These are phyloP conservation scores for Vitis hybrid DNA, from an alignment of 177 flowering plant species.

Conservation along the genomic window DNA sequence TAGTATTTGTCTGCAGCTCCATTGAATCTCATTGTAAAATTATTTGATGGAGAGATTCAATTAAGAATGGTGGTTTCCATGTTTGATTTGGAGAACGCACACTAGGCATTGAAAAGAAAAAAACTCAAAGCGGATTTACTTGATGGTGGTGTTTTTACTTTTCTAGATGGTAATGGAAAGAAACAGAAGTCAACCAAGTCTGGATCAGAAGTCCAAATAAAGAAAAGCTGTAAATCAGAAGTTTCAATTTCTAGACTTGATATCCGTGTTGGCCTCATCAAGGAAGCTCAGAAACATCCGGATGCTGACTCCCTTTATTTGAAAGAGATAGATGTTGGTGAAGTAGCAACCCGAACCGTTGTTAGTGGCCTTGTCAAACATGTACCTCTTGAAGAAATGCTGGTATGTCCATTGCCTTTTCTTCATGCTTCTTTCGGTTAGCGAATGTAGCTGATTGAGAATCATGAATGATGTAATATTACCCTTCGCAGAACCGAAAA, in stretches of 20 bases:
- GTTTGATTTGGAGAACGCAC: not conserved
- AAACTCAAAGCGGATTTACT: not conserved
- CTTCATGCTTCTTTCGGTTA: not conserved
- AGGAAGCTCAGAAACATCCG: constrained; percentile 81
- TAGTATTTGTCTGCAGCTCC: too few species aligned
- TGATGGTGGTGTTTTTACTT: not conserved
- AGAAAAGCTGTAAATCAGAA: constrained; percentile 51
- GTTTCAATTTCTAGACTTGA: constrained; percentile 77
- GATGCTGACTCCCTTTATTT: constrained; percentile 93
- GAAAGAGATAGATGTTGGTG: constrained; percentile 96
- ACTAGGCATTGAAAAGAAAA: not conserved
- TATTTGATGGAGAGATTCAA: too few species aligned
- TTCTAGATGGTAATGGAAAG: constrained; percentile 46
- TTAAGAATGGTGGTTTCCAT: too few species aligned
- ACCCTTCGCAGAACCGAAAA: constrained; percentile 70
- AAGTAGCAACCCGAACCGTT: constrained; percentile 69
- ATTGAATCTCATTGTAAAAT: too few species aligned
- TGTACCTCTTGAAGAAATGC: constrained; percentile 91
- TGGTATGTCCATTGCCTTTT: constrained; percentile 40
- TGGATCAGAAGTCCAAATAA: constrained; percentile 32
- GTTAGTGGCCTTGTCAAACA: constrained; percentile 96
- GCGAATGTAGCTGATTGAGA: not conserved
- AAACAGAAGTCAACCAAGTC: constrained; percentile 50
- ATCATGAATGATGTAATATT: not conserved
- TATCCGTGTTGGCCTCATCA: constrained; percentile 92